These are phyloP conservation scores for Ceratocystis colombiana DNA, from an alignment of 2,329 filamentous ascomycete genomes.

Conservation along the genomic window DNA sequence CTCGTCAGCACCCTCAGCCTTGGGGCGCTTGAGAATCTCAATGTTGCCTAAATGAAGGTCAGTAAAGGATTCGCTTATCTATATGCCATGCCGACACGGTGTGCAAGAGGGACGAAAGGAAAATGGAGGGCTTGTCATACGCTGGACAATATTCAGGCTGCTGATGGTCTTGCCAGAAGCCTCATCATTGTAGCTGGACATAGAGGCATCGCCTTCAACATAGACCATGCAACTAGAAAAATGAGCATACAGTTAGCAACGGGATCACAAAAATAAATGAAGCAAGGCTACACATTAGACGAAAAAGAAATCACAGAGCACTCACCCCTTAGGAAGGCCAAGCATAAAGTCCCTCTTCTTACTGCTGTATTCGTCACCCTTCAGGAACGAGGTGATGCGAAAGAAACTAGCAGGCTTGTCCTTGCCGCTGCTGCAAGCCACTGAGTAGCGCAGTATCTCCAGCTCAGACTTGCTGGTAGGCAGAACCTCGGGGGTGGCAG, in stretches of 20 bases:
- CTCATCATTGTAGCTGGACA: slow-evolving; percentile 54
- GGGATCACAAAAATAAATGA: not conserved
- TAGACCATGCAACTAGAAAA: slow-evolving; percentile 59
- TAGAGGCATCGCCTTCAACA: slow-evolving; percentile 70
- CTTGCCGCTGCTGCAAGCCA: slow-evolving; percentile 59
- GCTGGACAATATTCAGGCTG: slow-evolving; percentile 62
- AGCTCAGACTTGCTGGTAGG: slow-evolving; percentile 55
- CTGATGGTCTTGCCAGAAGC: slow-evolving; percentile 57
- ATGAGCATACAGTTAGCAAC: slow-evolving; percentile 25
- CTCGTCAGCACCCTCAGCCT: slow-evolving; percentile 21
- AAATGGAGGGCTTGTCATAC: slow-evolving; percentile 44
- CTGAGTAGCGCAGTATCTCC: slow-evolving; percentile 65
- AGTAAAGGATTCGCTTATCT: not conserved
- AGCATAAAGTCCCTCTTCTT: slow-evolving; percentile 61
- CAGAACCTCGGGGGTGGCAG: slow-evolving; percentile 63
- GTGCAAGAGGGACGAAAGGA: not conserved
- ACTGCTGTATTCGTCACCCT: slow-evolving; percentile 53
- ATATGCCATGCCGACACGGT: too few relatives aligned
- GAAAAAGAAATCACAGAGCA: slow-evolving; percentile 28
- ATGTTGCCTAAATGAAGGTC: slow-evolving; percentile 34
- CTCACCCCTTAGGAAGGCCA: slow-evolving; percentile 74
- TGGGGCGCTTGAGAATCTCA: slow-evolving; percentile 39
- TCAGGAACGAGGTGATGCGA: slow-evolving; percentile 59
- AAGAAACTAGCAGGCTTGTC: slow-evolving; percentile 80
- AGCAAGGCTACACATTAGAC: not conserved